Evolutionary conservation across 345 rosid species (phyloP), one percentile per base, ranked within the genome.

Genomic region (Moringa oleifera): DNA sequence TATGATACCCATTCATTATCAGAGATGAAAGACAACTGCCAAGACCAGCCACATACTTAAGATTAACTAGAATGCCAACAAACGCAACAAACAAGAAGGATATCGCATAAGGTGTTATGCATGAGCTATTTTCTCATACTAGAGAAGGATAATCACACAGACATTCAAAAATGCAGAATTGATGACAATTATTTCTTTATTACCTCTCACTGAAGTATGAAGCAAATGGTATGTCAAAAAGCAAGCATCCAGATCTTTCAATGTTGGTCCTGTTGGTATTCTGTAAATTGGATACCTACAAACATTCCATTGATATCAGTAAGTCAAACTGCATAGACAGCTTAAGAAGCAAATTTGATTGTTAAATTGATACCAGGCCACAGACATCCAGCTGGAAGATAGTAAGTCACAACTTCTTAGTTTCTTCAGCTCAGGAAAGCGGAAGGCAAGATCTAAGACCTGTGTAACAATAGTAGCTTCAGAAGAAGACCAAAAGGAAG

Each of bases 161-260:
- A 18, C 58, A 55, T 37, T n/a, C 28, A 57, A 16, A 20, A 0
- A 25, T 28, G 0, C 23, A 45, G 49, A n/a, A 57, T 47, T n/a
- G n/a, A 45, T n/a, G 18, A 13, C 23, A 15, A 28, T 55, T 25
- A 10, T 53, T 13, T 17, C 17, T 8, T 13, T 33, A 12, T 57
- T 88, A 88, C 97, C 80, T 68, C 73, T 82, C 22, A 60, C 22
- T 11, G 91, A 79, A 10, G 85, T 75, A 7, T 92, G 82, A 63
- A 90, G 86, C 49, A 66, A 82, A 81, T 94, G 99, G 61, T 83
- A 94, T 0, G 97, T 88, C 72, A 90, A 73, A 76, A 94, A 94
- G 80, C 97, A 90, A 59, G 99, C 99, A 75, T 90, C 92, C 57
- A 94, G 77, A 71, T 94, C 92, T 79, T 86, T 88, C 61, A 94